These are phyloP conservation scores for Sporothrix dimorphospora DNA, from an alignment of 2,329 filamentous ascomycete species.

Conservation along the genomic window DNA sequence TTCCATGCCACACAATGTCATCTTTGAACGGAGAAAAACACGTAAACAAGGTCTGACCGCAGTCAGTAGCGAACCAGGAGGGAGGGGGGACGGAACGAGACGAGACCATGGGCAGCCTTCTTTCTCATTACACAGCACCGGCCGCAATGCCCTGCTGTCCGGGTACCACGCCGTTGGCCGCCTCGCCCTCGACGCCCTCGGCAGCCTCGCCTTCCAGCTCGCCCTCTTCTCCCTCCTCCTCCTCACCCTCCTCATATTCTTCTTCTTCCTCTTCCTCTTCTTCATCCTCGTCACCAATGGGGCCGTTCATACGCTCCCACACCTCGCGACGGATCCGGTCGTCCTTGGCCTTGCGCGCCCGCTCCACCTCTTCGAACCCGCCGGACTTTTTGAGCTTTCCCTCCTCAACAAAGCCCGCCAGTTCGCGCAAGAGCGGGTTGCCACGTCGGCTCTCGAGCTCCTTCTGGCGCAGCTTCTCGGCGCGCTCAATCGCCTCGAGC, in stretches of 20 bases:
- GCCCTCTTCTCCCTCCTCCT: constrained; percentile 11
- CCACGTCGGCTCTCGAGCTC: constrained; percentile 79
- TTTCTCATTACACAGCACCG: constrained; percentile 1
- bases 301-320: constrained; percentile 67
- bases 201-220: not conserved
- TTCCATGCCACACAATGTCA: not conserved
- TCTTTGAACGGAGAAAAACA: not conserved
- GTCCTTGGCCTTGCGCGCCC: constrained; percentile 80
- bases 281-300: constrained; percentile 39
- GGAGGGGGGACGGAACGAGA: not conserved
- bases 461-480: constrained; percentile 86
- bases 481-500: constrained; percentile 94
- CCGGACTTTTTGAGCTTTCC: constrained; percentile 95
- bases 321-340: constrained; percentile 82
- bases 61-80: not conserved
- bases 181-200: constrained; percentile 31
- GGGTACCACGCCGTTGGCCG: not conserved
- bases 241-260: not conserved
- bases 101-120: not conserved
- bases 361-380: constrained; percentile 90
- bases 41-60: not conserved
- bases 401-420: constrained; percentile 82
- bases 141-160: not conserved
- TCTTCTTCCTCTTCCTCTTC: not conserved
- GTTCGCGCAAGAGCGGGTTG: constrained; percentile 80